A percentile compares a stretch with the other conserved stretches of the same genome.
Conservation (phyloP, 129 eudicot genomes). For the Helichrysum umbraculigerum region DNA sequence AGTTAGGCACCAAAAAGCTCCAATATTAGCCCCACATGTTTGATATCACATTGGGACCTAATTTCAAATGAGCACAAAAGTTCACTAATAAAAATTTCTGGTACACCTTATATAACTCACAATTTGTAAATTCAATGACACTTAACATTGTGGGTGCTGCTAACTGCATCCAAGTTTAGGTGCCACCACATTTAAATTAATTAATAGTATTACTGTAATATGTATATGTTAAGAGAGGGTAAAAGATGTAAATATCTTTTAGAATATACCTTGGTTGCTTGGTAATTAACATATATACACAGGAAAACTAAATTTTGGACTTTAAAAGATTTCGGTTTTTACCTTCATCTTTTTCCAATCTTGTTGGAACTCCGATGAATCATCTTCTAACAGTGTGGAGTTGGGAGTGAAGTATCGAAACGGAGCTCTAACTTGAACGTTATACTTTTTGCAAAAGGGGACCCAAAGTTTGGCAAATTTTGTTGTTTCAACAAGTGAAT, state of each 20-base stretch:
- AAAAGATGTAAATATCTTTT: no score
- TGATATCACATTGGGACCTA: neutral
- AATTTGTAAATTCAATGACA: no score
- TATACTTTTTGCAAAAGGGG: conserved; percentile 54
- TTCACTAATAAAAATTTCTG: neutral
- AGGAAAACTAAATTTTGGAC: no score
- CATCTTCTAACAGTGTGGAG: conserved; percentile 23
- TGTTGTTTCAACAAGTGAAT: conserved; percentile 43
- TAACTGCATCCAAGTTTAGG: no score
- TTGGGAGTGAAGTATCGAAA: conserved; percentile 42
- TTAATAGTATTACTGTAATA: no score
- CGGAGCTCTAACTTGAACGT: conserved; percentile 49
- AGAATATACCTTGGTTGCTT: no score
- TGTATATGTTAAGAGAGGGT: no score
- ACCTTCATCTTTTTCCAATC: conserved; percentile 59
- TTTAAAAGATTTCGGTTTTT: neutral
- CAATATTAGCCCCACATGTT: neutral
- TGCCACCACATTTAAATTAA: no score
- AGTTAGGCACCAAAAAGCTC: neutral
- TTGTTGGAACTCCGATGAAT: conserved; percentile 35
- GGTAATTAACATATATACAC: no score
- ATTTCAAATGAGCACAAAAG: neutral
- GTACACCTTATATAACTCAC: no score
- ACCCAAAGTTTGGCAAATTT: conserved; percentile 53
- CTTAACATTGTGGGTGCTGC: no score